Base-by-base conservation (phyloP, 2,329 filamentous ascomycete species). In the Conoideocrella luteorostrata region DNA sequence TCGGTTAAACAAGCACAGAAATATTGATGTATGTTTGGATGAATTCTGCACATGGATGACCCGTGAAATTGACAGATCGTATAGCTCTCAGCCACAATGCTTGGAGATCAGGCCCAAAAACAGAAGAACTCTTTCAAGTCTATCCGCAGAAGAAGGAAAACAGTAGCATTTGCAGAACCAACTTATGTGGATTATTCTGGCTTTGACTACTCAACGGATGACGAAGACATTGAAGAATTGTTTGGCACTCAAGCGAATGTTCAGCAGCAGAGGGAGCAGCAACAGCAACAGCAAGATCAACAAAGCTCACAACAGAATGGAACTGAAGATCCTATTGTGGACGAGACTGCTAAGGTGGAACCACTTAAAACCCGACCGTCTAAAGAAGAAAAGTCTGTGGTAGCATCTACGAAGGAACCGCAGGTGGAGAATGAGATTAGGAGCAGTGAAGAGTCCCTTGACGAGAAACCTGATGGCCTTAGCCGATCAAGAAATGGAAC, bases 1-100 rank as follows among this genome's bases (percentile, higher is more conserved):
- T 36, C 82, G 93, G 51, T 68, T 97, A 51, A 98, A 98, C 66
- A 98, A 98, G 67, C 93, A 98, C 67, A 81, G 93, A 59, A 98
- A 98, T 60, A 90, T 97, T 56, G 93, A 98, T 70, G 89, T 95
- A 78, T 51, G 87, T 61, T 38, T 40, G 18, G 20, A 18, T 13
- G 1, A 22, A 20, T 22, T 13, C 3, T 18, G 26, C 2, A 20
- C 15, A 30, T 7, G 6, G n/a, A n/a, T 30, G 13, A n/a, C 24
- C 29, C 22, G 43, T 56, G 21, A 56, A 38, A 45, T 50, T 45
- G 61, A 20, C 21, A 40, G 60, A 15, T 15, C 23, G 4, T 44
- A 39, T 60, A 82, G 76, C 63, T 82, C 23, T 80, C 78, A 22
- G 75, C 77, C 7, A 70, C 77, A 7, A 82, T 82, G 78, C 68